Evolutionary conservation across 148 eudicot genomes (phyloP).

Genomic region (Silene conica): DNA sequence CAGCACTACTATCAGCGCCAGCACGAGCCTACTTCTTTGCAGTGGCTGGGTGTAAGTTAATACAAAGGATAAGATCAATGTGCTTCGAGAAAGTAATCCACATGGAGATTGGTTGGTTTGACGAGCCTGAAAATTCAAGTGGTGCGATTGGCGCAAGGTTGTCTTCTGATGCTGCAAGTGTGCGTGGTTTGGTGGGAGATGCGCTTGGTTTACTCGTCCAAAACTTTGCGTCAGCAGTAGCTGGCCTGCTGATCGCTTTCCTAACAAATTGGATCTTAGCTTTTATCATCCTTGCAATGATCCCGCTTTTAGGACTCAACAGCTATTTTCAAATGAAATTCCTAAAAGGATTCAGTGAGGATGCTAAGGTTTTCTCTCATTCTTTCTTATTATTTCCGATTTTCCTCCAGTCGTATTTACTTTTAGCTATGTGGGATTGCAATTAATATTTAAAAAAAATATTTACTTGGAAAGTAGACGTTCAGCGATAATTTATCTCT

Average conservation of each 20-base stretch:
- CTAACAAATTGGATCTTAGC: constrained; percentile 12
- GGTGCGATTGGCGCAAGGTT: constrained; percentile 15
- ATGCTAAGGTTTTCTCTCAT: constrained; percentile 3
- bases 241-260: constrained; percentile 17
- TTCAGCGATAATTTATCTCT: too few species aligned
- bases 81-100: constrained; percentile 6
- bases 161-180: constrained; percentile 14
- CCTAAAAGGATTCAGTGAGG: constrained; percentile 10
- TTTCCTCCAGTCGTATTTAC: too few species aligned
- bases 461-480: too few species aligned
- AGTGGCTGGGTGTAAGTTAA: constrained; percentile 13
- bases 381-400: not conserved
- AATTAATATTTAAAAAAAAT: too few species aligned
- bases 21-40: constrained; percentile 15
- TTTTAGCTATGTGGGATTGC: too few species aligned
- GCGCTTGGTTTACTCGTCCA: constrained; percentile 6
- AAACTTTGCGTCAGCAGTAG: constrained; percentile 1
- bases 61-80: constrained; percentile 6
- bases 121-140: constrained; percentile 10
- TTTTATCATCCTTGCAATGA: constrained; percentile 12
- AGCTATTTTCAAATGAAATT: constrained; percentile 10
- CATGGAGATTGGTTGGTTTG: constrained; percentile 17
- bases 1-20: constrained; percentile 14
- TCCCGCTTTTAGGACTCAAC: constrained; percentile 4
- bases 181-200: constrained; percentile 11